Conservation (phyloP, 192 early-diverging fungal genomes). For the Coemansia biformis region DNA sequence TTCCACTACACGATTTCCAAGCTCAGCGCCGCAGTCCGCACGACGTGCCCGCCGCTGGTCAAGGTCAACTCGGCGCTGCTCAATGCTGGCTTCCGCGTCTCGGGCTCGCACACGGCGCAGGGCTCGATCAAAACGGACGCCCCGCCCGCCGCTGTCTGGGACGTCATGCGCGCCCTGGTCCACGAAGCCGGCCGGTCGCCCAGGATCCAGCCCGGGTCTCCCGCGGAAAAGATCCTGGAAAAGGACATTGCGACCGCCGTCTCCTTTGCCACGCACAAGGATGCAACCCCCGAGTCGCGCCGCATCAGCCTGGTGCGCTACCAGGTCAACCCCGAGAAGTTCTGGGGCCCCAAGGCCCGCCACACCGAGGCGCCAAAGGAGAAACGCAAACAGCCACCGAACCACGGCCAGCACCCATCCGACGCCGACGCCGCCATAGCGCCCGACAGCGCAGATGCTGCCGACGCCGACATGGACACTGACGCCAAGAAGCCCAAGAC, state of each 20-base stretch:
- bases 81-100: conserved; percentile 86
- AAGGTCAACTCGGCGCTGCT: conserved; percentile 81
- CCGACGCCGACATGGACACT: conserved; percentile 4
- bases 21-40: conserved; percentile 68
- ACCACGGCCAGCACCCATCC: conserved; percentile 34
- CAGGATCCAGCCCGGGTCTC: conserved; percentile 60
- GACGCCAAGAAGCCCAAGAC: conserved; percentile 31
- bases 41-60: conserved; percentile 64
- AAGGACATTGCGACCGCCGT: conserved; percentile 49
- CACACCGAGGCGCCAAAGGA: conserved; percentile 31
- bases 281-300: conserved; percentile 69
- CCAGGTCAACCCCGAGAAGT: conserved; percentile 90
- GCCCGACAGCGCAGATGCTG: conserved; percentile 3
- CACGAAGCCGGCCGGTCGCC: conserved; percentile 60
- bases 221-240: conserved; percentile 63
- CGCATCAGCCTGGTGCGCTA: conserved; percentile 83
- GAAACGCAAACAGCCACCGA: conserved; percentile 23
- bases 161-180: conserved; percentile 77
- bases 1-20: conserved; percentile 75
- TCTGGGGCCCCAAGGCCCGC: conserved; percentile 96
- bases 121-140: conserved; percentile 92
- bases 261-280: conserved; percentile 69
- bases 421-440: neutral
- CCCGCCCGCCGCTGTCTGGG: conserved; percentile 82
- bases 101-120: conserved; percentile 73